Base-by-base conservation (phyloP, 1,139 yeast species). In the Spencermartinsiella ligniputridi region DNA sequence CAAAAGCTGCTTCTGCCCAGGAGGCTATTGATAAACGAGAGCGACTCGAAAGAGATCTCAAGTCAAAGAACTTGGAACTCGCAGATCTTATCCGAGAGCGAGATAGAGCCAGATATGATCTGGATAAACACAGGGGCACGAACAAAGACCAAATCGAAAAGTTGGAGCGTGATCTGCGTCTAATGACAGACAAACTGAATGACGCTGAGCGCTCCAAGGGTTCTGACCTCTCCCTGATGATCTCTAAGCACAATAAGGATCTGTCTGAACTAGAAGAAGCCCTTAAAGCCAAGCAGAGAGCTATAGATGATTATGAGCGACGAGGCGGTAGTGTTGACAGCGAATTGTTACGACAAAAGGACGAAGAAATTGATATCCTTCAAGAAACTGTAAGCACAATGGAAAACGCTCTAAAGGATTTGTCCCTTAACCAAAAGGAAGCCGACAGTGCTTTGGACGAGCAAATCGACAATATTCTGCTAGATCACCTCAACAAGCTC, bases 81-180 rank as follows among this genome's bases (percentile, higher is more conserved):
- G 96, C 96, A 1, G 96, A 88, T 58, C 74, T 89, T 57, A 88
- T 88, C 49, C 77, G 95, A 51, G 96, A 89, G 61, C 79, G 97
- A 51, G 97, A 89, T 60, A 75, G 95, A 47, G 95, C 96, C 1
- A 76, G 94, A 60, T 72, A 87, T 53, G 96, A 88, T 49, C 68
- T 87, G 43, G 96, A 88, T 55, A 76, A 89, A 55, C 65, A 78
- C 18, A 79, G 76, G 56, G 90, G 85, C 13, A 69, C 76, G 25
- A 82, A 81, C 53, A 82, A 78, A 49, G 80, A 73, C 53, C 87
- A 83, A 54, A 75, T 81, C 52, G 92, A 84, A 55, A 74, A 70
- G 50, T 69, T 86, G 35, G 81, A 81, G 55, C 70, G 89, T 2
- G 83, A 83, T 57, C 63, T 85, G 37, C 73, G 89, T 49, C 79